Evolutionary conservation across 306 rosid genomes (phyloP).

Genomic region (Acmispon strigosus): DNA sequence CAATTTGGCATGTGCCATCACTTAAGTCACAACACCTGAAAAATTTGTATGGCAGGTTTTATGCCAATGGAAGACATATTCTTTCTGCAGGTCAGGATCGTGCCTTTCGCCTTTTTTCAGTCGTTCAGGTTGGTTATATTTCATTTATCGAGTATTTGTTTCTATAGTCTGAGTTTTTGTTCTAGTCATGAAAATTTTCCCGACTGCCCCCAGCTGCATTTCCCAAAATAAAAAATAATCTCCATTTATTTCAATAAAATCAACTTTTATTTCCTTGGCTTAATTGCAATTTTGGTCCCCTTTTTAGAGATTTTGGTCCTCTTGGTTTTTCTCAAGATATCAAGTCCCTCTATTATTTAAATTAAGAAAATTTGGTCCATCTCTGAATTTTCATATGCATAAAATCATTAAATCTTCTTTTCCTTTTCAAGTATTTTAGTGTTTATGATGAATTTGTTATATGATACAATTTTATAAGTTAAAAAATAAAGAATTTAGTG

Average conservation of each 20-base stretch:
- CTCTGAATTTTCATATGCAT: too few species aligned
- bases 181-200: neutral
- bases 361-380: too few species aligned
- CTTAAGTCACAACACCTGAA: neutral
- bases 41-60: constrained; percentile 57
- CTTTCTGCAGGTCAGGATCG: constrained; percentile 99
- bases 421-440: too few species aligned
- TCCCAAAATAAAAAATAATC: neutral
- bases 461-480: too few species aligned
- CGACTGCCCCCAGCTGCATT: neutral
- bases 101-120: constrained; percentile 90
- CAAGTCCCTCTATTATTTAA: too few species aligned
- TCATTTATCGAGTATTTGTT: neutral
- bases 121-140: constrained; percentile 69
- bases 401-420: too few species aligned
- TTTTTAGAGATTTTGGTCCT: too few species aligned
- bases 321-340: too few species aligned
- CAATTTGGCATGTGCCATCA: neutral
- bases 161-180: neutral
- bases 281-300: too few species aligned
- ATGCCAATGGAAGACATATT: constrained; percentile 94
- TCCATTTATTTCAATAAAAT: neutral
- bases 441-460: too few species aligned
- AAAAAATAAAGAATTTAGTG: too few species aligned
- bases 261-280: neutral